These are phyloP conservation scores for Geotrichum klebahnii DNA, from an alignment of 1,139 yeast genomes.

Conservation along the genomic window DNA sequence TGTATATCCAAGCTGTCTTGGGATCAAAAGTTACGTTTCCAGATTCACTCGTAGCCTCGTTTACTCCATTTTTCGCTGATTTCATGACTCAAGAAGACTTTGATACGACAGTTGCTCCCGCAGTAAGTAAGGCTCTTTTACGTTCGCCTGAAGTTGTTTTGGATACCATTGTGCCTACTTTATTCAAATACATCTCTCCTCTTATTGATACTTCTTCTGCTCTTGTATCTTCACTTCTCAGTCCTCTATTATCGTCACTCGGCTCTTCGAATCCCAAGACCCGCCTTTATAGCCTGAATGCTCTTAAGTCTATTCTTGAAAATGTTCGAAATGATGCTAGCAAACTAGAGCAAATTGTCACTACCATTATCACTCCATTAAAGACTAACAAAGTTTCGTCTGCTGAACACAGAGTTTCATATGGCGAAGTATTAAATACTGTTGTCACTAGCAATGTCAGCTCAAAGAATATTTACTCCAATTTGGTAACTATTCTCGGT, in stretches of 20 bases:
- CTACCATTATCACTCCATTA: constrained; percentile 54
- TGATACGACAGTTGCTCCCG: constrained; percentile 48
- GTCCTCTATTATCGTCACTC: constrained; percentile 59
- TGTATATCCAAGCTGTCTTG: constrained; percentile 34
- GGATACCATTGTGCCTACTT: constrained; percentile 48
- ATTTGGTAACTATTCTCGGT: constrained; percentile 49
- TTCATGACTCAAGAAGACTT: constrained; percentile 48
- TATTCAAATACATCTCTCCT: constrained; percentile 43
- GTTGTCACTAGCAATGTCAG: constrained; percentile 31
- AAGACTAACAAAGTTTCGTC: constrained; percentile 46
- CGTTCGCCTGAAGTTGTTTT: constrained; percentile 78
- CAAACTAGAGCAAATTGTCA: constrained; percentile 40
- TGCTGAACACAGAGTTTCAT: constrained; percentile 60
- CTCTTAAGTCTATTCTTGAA: constrained; percentile 37
- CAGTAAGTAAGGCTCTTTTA: constrained; percentile 68
- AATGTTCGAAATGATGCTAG: constrained; percentile 30
- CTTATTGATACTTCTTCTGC: constrained; percentile 41
- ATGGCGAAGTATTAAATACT: constrained; percentile 43
- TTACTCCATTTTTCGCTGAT: constrained; percentile 45
- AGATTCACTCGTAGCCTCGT: constrained; percentile 32
- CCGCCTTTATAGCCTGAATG: constrained; percentile 50
- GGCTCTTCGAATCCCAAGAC: constrained; percentile 69
- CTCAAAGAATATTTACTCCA: constrained; percentile 43
- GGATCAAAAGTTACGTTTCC: constrained; percentile 33
- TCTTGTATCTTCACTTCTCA: constrained; percentile 51